These are phyloP conservation scores for Carpinus fangiana DNA, from an alignment of 306 rosid species.

Conservation along the genomic window DNA sequence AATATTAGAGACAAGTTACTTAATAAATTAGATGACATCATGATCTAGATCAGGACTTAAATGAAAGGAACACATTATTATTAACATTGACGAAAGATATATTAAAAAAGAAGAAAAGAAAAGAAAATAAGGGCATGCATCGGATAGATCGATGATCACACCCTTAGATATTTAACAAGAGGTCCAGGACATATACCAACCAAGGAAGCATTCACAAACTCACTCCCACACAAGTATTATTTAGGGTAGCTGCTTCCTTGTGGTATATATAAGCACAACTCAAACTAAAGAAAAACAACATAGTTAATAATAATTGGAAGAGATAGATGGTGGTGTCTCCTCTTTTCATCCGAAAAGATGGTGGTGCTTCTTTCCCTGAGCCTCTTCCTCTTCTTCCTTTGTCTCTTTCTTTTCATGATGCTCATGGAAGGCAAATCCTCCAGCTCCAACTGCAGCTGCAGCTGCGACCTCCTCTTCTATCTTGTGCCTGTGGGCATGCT, in stretches of 20 bases:
- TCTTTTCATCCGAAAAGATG: constrained; percentile 50
- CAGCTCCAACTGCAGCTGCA: constrained; percentile 58
- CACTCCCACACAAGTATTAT: not conserved
- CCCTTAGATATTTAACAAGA: not conserved
- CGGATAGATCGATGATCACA: too few species aligned
- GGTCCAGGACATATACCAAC: not conserved
- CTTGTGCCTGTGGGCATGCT: constrained; percentile 70
- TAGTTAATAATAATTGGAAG: not conserved
- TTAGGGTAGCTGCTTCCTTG: not conserved
- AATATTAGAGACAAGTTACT: too few species aligned
- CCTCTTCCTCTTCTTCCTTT: constrained; percentile 54
- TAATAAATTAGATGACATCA: too few species aligned
- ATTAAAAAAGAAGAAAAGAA: too few species aligned
- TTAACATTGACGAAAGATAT: not conserved
- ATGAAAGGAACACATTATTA: not conserved
- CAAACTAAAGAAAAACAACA: not conserved
- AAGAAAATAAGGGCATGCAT: too few species aligned
- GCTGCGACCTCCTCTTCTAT: constrained; percentile 73
- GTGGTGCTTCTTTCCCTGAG: constrained; percentile 67
- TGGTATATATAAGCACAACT: not conserved
- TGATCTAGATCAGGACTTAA: too few species aligned
- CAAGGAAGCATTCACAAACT: not conserved
- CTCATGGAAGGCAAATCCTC: constrained; percentile 78
- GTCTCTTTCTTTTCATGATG: constrained; percentile 68
- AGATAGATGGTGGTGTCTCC: not conserved